Percentiles rank a stretch among this genome's conserved stretches.
Evolutionary conservation across 2,329 filamentous ascomycete species (phyloP).

Genomic region (Zasmidium citrigriseum): DNA sequence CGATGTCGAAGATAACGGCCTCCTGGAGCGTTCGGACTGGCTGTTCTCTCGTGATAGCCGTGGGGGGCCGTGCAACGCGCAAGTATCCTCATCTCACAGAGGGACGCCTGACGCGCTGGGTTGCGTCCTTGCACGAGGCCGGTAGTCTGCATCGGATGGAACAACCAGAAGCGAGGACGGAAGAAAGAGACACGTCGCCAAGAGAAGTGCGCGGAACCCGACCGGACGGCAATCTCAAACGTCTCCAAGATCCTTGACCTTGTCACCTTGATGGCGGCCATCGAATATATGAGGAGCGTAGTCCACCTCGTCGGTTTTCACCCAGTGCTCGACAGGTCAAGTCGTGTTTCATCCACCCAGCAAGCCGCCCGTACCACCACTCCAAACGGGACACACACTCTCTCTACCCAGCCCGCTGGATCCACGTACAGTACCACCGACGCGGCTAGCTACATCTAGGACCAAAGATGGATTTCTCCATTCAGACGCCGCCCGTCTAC

Average conservation of each 20-base stretch:
- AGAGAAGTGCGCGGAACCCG: not conserved
- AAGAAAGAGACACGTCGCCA: not conserved
- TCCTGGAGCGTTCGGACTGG: too few relatives aligned
- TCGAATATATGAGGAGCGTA: not conserved
- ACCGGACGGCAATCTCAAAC: not conserved
- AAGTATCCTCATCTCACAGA: not conserved
- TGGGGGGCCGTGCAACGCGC: not conserved
- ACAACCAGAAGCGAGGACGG: too few relatives aligned
- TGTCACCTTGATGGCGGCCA: not conserved
- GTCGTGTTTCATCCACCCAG: not conserved
- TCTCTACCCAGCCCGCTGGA: too few relatives aligned
- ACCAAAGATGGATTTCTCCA: too few relatives aligned
- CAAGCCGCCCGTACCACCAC: not conserved
- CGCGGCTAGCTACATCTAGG: slow-evolving; percentile 1
- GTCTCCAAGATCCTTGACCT: not conserved
- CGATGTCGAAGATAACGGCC: not conserved
- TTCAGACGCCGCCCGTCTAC: not conserved
- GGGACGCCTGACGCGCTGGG: not conserved
- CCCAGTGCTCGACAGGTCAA: not conserved
- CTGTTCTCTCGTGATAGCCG: too few relatives aligned
- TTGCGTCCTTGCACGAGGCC: not conserved
- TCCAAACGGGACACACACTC: not conserved
- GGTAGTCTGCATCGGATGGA: too few relatives aligned
- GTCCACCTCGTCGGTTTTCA: not conserved
- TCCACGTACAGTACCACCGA: too few relatives aligned